Conservation (phyloP, 371 early-diverging fungal genomes). For the Apophysomyces elegans region DNA sequence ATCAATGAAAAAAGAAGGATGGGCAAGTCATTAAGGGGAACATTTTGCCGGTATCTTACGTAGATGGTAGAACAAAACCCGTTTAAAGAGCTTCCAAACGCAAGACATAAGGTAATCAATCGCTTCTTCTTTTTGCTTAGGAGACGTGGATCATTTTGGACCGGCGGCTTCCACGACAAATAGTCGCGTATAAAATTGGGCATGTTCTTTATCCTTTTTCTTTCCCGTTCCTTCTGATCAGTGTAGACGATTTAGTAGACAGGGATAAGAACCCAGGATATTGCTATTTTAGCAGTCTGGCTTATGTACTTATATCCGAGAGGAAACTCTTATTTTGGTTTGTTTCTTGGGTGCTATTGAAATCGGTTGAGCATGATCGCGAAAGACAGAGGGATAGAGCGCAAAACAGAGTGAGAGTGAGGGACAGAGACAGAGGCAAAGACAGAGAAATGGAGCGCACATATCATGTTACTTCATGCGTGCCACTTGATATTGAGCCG, state of each 20-base stretch:
- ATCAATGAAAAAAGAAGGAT: no score
- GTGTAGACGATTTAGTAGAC: background rate
- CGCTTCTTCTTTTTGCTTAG: constrained; percentile 27
- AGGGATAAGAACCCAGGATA: no score
- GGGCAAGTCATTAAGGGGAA: background rate
- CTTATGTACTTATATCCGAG: no score
- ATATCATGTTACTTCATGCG: background rate
- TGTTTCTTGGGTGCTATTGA: background rate
- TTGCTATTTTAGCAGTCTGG: no score
- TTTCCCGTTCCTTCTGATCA: no score
- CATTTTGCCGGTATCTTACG: constrained; percentile 16
- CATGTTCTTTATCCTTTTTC: background rate
- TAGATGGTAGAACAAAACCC: constrained; percentile 48
- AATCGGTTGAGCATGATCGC: background rate
- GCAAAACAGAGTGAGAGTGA: background rate
- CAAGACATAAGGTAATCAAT: constrained; percentile 33
- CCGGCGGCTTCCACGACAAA: constrained; percentile 30
- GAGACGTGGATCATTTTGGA: constrained; percentile 35
- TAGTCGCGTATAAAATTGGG: constrained; percentile 4
- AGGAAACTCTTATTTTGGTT: background rate
- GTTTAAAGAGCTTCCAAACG: constrained; percentile 37
- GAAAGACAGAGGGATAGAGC: no score
- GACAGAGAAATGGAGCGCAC: background rate
- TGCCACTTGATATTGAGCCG: background rate
- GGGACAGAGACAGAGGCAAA: background rate